phyloP scores from a whole-genome alignment of 495 filamentous ascomycete genomes.

The Trichocladium uniseriatum region DNA sequence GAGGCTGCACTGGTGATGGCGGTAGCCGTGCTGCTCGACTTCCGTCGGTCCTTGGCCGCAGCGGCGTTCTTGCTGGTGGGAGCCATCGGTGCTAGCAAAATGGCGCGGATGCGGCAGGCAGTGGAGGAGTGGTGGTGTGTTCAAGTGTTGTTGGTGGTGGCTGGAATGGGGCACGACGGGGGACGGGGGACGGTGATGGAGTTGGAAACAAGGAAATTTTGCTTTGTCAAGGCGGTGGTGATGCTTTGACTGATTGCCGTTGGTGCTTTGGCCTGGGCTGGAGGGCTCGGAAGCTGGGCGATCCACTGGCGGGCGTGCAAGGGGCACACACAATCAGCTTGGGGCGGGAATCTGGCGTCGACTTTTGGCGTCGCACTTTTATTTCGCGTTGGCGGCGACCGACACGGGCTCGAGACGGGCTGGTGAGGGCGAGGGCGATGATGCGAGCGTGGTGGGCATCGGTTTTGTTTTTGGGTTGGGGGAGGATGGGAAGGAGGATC shows the following conservation, averaged over 20 bases:
- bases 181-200: background rate
- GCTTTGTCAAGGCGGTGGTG: slow-evolving; percentile 14
- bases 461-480: slow-evolving; percentile 19
- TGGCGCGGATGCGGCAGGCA: slow-evolving; percentile 11
- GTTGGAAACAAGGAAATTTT: slow-evolving; percentile 12
- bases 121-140: slow-evolving; percentile 2
- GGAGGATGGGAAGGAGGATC: slow-evolving; percentile 11
- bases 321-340: slow-evolving; percentile 21
- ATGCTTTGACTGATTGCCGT: slow-evolving; percentile 5
- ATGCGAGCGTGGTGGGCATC: slow-evolving; percentile 21
- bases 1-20: slow-evolving; percentile 9
- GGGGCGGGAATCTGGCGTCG: slow-evolving; percentile 18
- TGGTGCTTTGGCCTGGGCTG: slow-evolving; percentile 16
- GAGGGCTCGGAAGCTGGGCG: slow-evolving; percentile 19
- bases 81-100: slow-evolving; percentile 25
- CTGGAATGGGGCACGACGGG: background rate
- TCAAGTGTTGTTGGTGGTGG: slow-evolving; percentile 4
- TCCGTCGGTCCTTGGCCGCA: slow-evolving; percentile 40
- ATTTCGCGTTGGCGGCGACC: slow-evolving; percentile 27
- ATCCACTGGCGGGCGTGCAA: slow-evolving; percentile 21
- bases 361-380: slow-evolving; percentile 30
- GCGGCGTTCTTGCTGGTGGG: slow-evolving; percentile 32
- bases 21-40: slow-evolving; percentile 21
- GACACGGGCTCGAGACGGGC: slow-evolving; percentile 11
- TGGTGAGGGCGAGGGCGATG: slow-evolving; percentile 17